A percentile compares a stretch with the other conserved stretches of the same genome.
These are phyloP conservation scores for Taphrina deformans DNA, from an alignment of 1,139 yeast genomes.

Conservation along the genomic window DNA sequence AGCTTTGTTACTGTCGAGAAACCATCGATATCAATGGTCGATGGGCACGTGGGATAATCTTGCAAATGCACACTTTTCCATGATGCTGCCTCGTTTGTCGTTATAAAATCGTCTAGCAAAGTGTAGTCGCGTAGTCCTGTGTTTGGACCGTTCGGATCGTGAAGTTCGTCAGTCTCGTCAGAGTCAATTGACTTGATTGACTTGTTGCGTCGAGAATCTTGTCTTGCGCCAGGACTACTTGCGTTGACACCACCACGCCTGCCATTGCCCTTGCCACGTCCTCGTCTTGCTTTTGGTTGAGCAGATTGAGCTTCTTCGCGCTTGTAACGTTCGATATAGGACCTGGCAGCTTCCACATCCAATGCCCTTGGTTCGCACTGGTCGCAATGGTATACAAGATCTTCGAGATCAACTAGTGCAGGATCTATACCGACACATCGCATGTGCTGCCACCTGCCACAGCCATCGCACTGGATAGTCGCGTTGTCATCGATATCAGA, in stretches of 20 bases:
- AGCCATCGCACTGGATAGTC: constrained; percentile 64
- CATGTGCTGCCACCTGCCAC: constrained; percentile 97
- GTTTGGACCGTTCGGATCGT: not conserved
- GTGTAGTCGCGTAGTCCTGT: constrained; percentile 7
- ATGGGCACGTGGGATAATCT: constrained; percentile 6
- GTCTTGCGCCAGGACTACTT: constrained; percentile 1
- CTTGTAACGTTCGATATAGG: constrained; percentile 41
- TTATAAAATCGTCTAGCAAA: constrained; percentile 1
- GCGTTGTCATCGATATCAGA: constrained; percentile 28
- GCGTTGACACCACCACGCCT: constrained; percentile 7
- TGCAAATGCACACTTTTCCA: constrained; percentile 1
- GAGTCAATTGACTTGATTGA: not conserved
- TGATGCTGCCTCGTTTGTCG: constrained; percentile 10
- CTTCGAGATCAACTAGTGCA: constrained; percentile 74
- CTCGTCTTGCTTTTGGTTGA: constrained; percentile 16
- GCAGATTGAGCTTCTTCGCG: constrained; percentile 39
- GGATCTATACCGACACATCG: constrained; percentile 80
- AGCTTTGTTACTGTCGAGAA: constrained; percentile 3
- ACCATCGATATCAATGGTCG: not conserved
- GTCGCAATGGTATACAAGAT: constrained; percentile 62
- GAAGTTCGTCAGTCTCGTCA: not conserved
- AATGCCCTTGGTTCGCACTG: constrained; percentile 68
- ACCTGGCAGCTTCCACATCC: constrained; percentile 54
- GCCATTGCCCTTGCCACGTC: constrained; percentile 22
- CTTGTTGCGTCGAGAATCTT: constrained; percentile 1